These are phyloP conservation scores for Backusella sp. DNA, from an alignment of 192 early-diverging fungal genomes.

Conservation along the genomic window DNA sequence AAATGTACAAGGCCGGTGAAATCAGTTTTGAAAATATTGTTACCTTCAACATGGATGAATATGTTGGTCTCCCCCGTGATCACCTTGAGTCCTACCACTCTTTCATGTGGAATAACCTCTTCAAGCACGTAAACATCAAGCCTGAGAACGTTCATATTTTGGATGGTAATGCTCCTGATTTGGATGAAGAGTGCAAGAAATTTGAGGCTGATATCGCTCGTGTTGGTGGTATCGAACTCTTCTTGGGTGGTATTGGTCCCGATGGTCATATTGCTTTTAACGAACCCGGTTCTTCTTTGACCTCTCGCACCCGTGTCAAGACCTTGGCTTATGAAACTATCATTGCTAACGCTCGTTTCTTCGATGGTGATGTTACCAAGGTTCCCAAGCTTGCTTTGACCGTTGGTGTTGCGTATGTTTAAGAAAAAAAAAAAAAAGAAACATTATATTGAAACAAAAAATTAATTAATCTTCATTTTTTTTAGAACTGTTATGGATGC, in stretches of 20 bases:
- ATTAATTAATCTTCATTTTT: not conserved
- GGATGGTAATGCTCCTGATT: conserved; percentile 76
- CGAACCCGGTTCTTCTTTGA: conserved; percentile 82
- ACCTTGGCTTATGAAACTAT: conserved; percentile 86
- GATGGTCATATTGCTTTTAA: conserved; percentile 92
- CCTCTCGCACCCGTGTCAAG: conserved; percentile 79
- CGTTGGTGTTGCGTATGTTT: conserved; percentile 69
- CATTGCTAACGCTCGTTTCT: conserved; percentile 84
- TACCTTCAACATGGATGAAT: conserved; percentile 92
- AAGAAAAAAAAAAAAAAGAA: not conserved
- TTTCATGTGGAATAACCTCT: conserved; percentile 87
- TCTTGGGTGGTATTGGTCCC: conserved; percentile 85
- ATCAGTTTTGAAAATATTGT: conserved; percentile 58
- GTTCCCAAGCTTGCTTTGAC: conserved; percentile 84
- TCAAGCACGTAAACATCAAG: conserved; percentile 81
- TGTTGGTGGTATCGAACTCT: conserved; percentile 84
- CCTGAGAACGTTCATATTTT: conserved; percentile 85
- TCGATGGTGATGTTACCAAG: conserved; percentile 76
- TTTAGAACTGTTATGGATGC: conserved; percentile 81
- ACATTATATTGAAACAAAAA: not conserved
- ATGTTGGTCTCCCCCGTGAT: conserved; percentile 34
- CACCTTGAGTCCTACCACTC: conserved; percentile 87
- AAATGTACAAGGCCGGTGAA: conserved; percentile 42
- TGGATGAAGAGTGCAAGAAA: conserved; percentile 73
- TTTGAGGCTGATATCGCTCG: conserved; percentile 78